Base-by-base conservation (phyloP, 441 rosid genomes). In the Populus tomentosa region DNA sequence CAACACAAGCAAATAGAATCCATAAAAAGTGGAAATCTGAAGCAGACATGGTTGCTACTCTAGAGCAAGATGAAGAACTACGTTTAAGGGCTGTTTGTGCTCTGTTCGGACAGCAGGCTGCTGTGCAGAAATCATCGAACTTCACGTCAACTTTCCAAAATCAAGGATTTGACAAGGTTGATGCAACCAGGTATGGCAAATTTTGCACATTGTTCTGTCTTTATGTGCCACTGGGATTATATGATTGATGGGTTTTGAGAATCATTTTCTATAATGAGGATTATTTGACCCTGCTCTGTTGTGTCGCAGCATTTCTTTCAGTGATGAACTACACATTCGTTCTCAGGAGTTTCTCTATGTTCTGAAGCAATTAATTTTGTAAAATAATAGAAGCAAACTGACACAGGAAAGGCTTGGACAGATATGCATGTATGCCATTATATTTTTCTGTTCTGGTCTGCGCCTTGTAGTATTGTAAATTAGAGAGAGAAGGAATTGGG, bases 51-150 rank as follows among this genome's bases (percentile, higher is more conserved):
- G 10, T 36, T 40, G 36, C 30, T 2, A 80, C 82, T 70, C 69
- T 85, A 56, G 4, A 4, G 26, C 70, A 64, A 69, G 84, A 87
- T 38, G 71, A 24, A 20, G 71, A 77, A 71, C 56, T 82, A 9
- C 80, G 83, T 36, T 72, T 87, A 84, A 70, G 73, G 59, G 88
- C 90, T 76, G 76, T 87, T 67, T 85, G 86, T 74, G 85, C 84
- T 77, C 79, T 87, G 46, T 78, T 74, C 63, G 76, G 83, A 74
- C 77, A 77, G 63, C 72, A 76, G 65, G 66, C 0, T 11, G 35
- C 24, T 16, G 67, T 21, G 32, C 76, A 59, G n/a, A 75, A 71
- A 59, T 70, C 74, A 14, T 21, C 65, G 10, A 26, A 16, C 61
- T 33, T 56, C 36, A 28, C 42, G 38, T 50, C 74, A 10, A 56